Percentiles rank a stretch among this genome's conserved stretches.
phyloP scores from a whole-genome alignment of 352 stramenopile genomes.

The Phytopythium cucurbitacearum region DNA sequence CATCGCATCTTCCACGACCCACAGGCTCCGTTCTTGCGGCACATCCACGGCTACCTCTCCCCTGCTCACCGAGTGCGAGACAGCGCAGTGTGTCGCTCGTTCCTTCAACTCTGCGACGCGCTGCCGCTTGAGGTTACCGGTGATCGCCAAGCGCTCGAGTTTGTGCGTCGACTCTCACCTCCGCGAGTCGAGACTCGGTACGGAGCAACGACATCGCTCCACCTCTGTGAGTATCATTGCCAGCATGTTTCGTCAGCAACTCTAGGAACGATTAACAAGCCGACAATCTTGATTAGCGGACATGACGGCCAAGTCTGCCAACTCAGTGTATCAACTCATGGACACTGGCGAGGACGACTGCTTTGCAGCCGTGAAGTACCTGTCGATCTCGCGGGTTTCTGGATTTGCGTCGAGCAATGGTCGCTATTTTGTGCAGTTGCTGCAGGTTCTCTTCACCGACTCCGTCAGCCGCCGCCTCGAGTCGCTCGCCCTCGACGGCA shows the following conservation, averaged over 20 bases:
- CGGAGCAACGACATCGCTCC: neutral
- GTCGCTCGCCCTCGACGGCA: slow-evolving; percentile 28
- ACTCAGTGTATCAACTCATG: slow-evolving; percentile 30
- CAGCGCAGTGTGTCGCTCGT: slow-evolving; percentile 20
- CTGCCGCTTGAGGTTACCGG: slow-evolving; percentile 22
- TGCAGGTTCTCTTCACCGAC: slow-evolving; percentile 56
- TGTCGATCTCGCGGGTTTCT: slow-evolving; percentile 22
- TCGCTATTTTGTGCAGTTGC: slow-evolving; percentile 31
- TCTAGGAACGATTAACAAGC: too few species aligned
- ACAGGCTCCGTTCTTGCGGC: slow-evolving; percentile 7
- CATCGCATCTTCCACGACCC: slow-evolving; percentile 15
- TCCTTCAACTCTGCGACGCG: slow-evolving; percentile 22
- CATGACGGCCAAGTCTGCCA: slow-evolving; percentile 12
- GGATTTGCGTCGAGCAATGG: slow-evolving; percentile 15
- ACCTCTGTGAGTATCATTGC: neutral
- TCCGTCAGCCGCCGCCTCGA: slow-evolving; percentile 30
- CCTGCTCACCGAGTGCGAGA: slow-evolving; percentile 23
- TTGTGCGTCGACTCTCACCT: slow-evolving; percentile 7
- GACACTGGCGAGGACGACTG: slow-evolving; percentile 26
- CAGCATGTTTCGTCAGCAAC: too few species aligned
- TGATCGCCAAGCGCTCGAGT: slow-evolving; percentile 2
- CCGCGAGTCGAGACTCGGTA: neutral
- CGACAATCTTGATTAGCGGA: neutral
- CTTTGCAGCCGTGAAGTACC: slow-evolving; percentile 27
- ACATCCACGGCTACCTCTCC: slow-evolving; percentile 23